Evolutionary conservation across 2,329 filamentous ascomycete species (phyloP), one percentile per base, ranked within the genome.

Genomic region (Alternaria panax): DNA sequence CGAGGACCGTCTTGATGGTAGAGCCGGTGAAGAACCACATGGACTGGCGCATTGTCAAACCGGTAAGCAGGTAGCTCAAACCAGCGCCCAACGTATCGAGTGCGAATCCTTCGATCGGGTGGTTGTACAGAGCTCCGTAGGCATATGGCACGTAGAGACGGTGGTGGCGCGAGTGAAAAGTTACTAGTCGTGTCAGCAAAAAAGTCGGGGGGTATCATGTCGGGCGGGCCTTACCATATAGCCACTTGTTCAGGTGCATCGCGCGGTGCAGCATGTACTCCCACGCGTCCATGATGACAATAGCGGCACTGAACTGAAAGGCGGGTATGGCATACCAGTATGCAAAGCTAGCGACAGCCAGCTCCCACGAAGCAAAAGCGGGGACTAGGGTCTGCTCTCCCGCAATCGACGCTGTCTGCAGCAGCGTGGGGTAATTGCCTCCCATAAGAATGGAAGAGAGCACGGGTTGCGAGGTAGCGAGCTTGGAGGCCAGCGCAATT

Each of bases 211-310:
- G 12, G 42, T 36, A 12, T 30, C 14, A 50, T 11, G 24, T 6
- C 27, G 30, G 22, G 24, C 50, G 18, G 38, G 58, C 86, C 91
- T 80, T 84, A 95, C 92, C 90, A 84, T 98, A 98, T 69, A 99
- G 86, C 91, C 92, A 98, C 79, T 92, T 93, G 82, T 98, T 97
- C 83, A 95, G 85, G 80, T 99, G 95, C 95, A 99, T 99, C 58
- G 90, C 87, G 38, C 95, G 92, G 80, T 99, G 95, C 71, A 94
- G 85, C 80, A 97, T 97, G 81, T 99, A 99, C 78, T 99, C 94
- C 95, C 95, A 99, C 43, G 93, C 95, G 80, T 99, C 95, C 68
- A 98, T 86, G 66, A 96, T 83, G 65, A 87, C 81, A 60, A 94
- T 86, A 24, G 89, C 95, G 50, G 91, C 73, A 58, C 86, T 80